Base-by-base conservation (phyloP, 73 alveolate genomes). In the Paramecium sonneborni region DNA sequence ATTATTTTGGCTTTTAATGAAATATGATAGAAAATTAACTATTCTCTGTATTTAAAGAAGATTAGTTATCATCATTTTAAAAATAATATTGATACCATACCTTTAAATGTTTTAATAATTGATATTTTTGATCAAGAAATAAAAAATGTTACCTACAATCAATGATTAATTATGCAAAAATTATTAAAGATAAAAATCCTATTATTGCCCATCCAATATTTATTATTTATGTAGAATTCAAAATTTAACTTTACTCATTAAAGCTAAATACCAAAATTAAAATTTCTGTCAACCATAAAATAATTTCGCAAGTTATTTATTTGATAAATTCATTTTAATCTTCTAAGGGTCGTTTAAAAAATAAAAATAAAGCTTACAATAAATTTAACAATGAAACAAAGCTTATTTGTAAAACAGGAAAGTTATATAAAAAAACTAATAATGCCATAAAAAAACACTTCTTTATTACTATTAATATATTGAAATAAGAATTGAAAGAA, bases 141-240 rank as follows among this genome's bases (percentile, higher is more conserved):
- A 18, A 24, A 46, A 39, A 24, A 41, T 79, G 90, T 44, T 79
- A 18, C 5, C 18, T 79, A 5, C 20, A 11, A 44, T 79, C 90
- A 26, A 79, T 20, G 5, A 20, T 18, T 24, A 79, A 23, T 24
- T 79, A 79, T 18, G 20, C 14, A 23, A 79, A 23, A 37, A 79
- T 79, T 10, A 79, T 11, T 24, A 79, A 23, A 10, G 90, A 37
- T 6, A 30, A 21, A 21, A 79, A 23, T 21, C 90, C 39, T 2
- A 79, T 79, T 1, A 79, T 23, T 0, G 14, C 5, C 90, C 90
- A 79, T 2, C 90, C 90, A 38, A 79, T 44, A 39, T 41, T 41
- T 24, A 20, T 8, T 6, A 23, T 21, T 9, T 28, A 1, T 2
- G 9, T 5, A 20, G 3, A 5, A 43, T 23, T 41, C 5, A 79